Percentiles rank a stretch among this genome's conserved stretches.
Conservation (phyloP, 805 yeast species). For the Barnettozyma botsteinii region DNA sequence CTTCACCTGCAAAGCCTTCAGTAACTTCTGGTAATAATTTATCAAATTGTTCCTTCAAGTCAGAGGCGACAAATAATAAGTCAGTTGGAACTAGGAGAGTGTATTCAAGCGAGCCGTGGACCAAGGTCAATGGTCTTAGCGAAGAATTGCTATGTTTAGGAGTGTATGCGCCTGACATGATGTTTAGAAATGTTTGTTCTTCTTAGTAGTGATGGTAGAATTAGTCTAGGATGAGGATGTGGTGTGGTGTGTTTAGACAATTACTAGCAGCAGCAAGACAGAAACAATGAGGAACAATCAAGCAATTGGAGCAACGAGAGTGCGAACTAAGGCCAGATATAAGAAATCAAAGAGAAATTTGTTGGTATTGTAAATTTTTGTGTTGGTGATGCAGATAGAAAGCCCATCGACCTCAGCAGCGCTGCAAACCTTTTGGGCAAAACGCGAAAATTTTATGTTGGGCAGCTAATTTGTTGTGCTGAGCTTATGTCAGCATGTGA, state of each 20-base stretch:
- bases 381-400: conserved; percentile 1
- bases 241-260: conserved; percentile 5
- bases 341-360: conserved; percentile 3
- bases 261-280: conserved; percentile 1
- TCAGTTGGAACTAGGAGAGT: conserved; percentile 81
- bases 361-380: conserved; percentile 5
- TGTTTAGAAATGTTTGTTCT: not conserved
- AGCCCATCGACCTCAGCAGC: not conserved
- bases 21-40: conserved; percentile 72
- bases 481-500: not conserved
- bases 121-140: conserved; percentile 74
- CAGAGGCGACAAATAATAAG: conserved; percentile 73
- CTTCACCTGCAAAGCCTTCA: conserved; percentile 79
- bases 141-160: conserved; percentile 31
- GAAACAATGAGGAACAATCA: conserved; percentile 1
- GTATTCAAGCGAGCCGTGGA: conserved; percentile 86
- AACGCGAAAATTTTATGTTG: conserved; percentile 9
- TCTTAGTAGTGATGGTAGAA: not conserved
- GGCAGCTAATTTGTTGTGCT: conserved; percentile 9
- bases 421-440: conserved; percentile 2
- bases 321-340: conserved; percentile 5
- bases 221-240: conserved; percentile 1
- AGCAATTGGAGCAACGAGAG: conserved; percentile 1
- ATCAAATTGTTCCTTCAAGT: conserved; percentile 79
- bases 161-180: conserved; percentile 25